Base-by-base conservation (phyloP, 495 filamentous ascomycete species). In the Pyronema domesticum region DNA sequence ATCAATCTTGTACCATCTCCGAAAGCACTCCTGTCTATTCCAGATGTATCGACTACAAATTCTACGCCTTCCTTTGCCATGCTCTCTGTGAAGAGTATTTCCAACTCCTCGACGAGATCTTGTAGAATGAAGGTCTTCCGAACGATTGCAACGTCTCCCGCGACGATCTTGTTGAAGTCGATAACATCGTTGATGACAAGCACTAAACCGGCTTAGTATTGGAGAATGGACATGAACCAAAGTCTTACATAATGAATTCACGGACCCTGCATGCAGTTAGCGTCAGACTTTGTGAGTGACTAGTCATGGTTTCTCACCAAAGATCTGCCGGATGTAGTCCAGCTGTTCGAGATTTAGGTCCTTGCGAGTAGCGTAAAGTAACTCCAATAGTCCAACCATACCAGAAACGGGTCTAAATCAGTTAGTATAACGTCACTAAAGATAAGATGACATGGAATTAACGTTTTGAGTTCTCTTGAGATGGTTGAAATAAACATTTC, bases 121-220 rank as follows among this genome's bases (percentile, higher is more conserved):
- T 58, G 54, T 13, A 64, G 49, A 36, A 54, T 40, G 44, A 65
- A 62, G 14, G 45, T 30, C 10, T 54, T 48, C 23, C 51, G 23
- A 5, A 53, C 56, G 33, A 55, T 18, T 8, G 45, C 45, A 34
- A 58, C 30, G 30, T 55, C 56, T 3, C 56, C 39, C 6, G 51
- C 35, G 19, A 56, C 58, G 40, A 65, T 62, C 17, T 47, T 58
- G 34, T 59, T 55, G 48, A 62, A 65, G 37, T 65, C 57, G 50
- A 59, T 65, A 33, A 62, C 17, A 36, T 62, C 62, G 19, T 65
- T 61, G 37, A 61, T 58, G 33, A 63, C 54, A 40, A 63, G 55
- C 35, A 64, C 60, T 64, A 52, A 19, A 23, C 33, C 17, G 15
- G 7, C 11, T n/a, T 9, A 40, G n/a, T 19, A 40, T 40, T n/a